phyloP scores from a whole-genome alignment of 2,329 filamentous ascomycete species.

The Rhinocladiella similis region DNA sequence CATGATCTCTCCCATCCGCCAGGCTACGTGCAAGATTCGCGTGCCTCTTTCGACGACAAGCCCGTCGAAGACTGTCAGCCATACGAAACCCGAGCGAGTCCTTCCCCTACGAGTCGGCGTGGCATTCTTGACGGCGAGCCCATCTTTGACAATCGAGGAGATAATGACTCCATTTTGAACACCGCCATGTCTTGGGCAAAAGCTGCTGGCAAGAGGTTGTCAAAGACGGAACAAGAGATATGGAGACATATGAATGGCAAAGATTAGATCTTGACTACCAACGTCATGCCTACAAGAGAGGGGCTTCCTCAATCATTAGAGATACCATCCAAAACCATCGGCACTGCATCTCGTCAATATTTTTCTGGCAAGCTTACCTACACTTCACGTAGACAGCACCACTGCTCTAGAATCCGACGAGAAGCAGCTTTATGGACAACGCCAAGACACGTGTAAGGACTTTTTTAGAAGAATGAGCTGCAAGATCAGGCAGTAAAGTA shows the following conservation, averaged over 20 bases:
- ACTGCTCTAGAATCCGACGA: background rate
- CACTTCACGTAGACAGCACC: too few relatives aligned
- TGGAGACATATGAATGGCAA: constrained; percentile 36
- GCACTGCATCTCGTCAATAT: too few relatives aligned
- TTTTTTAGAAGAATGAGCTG: constrained; percentile 22
- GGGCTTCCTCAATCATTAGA: too few relatives aligned
- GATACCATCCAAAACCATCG: too few relatives aligned
- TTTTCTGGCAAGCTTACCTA: too few relatives aligned
- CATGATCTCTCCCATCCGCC: constrained; percentile 32
- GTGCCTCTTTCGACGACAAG: constrained; percentile 26
- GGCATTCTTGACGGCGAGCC: constrained; percentile 50
- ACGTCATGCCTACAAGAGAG: background rate
- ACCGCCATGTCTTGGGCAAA: constrained; percentile 31
- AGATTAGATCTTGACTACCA: constrained; percentile 2
- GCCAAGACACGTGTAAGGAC: background rate
- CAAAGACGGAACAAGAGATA: constrained; percentile 52
- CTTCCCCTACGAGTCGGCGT: constrained; percentile 16
- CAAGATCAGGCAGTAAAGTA: constrained; percentile 49
- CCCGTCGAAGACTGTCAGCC: constrained; percentile 21
- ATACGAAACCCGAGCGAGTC: constrained; percentile 11
- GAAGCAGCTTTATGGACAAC: background rate
- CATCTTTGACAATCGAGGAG: constrained; percentile 61
- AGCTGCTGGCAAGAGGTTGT: constrained; percentile 37
- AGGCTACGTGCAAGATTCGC: constrained; percentile 34
- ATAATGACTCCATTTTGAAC: constrained; percentile 39